Conservation (phyloP, 139 green algal species). For the Auxenochlorella protothecoides region DNA sequence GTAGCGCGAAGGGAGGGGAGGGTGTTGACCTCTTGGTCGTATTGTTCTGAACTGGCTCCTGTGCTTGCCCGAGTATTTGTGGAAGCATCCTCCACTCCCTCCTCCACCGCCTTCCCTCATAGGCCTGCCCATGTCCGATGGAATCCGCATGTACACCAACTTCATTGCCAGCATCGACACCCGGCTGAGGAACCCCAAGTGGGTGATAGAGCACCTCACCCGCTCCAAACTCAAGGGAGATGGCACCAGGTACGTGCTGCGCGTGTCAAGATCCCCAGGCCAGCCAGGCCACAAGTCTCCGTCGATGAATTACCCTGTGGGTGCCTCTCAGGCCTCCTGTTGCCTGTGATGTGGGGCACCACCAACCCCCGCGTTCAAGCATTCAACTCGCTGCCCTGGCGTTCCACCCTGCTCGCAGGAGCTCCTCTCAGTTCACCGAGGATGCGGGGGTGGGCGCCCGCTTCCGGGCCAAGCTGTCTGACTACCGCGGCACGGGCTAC, state of each 20-base stretch:
- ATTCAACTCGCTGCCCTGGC: background rate
- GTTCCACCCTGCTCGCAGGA: conserved; percentile 14
- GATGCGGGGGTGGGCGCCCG: conserved; percentile 49
- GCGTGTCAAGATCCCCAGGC: too few relatives aligned
- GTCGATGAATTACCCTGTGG: too few relatives aligned
- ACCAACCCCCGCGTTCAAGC: too few relatives aligned
- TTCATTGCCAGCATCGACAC: conserved; percentile 56
- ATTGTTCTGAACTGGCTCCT: background rate
- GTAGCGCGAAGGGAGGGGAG: too few relatives aligned
- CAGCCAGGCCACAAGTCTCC: too few relatives aligned
- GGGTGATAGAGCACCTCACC: conserved; percentile 57
- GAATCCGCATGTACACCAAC: conserved; percentile 16
- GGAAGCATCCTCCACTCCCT: background rate
- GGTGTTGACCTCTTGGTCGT: too few relatives aligned
- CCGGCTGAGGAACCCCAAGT: conserved; percentile 61
- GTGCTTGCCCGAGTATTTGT: background rate
- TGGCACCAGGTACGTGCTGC: conserved; percentile 17
- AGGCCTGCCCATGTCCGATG: conserved; percentile 14
- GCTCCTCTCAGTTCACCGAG: conserved; percentile 48
- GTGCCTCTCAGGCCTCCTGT: background rate
- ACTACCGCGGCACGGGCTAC: conserved; percentile 71
- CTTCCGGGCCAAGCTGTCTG: conserved; percentile 57
- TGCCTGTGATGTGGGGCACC: background rate
- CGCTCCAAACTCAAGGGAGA: conserved; percentile 4
- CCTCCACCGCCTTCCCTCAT: background rate